Evolutionary conservation across 345 rosid genomes (phyloP), one percentile per base, ranked within the genome.

Genomic region (Conringia planisiliqua): DNA sequence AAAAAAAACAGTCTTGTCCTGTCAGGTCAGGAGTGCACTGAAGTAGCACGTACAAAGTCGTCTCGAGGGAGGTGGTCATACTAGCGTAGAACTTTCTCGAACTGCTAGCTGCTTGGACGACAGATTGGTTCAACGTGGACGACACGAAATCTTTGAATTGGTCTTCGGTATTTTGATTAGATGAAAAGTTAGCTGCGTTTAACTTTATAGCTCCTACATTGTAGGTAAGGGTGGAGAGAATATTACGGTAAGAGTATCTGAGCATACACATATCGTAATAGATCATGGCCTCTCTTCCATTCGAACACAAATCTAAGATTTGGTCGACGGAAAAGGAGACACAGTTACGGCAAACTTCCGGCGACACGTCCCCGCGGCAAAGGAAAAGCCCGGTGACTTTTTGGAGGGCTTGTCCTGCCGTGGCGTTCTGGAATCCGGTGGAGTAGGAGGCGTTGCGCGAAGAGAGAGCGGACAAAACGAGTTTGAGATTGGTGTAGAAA

Each of bases 11-110:
- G 2, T 61, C 82, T 0, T 0, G 0, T 2, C 17, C 4, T 0
- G 72, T 71, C 7, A 86, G 44, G 72, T 86, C 89, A 3, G 79
- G 86, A 4, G 80, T 82, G 74, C 92, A 88, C 86, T 88, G 85
- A 4, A n/a, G 80, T 1, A 88, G 80, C 2, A 18, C 44, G 63
- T 66, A 85, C 40, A 88, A 16, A 0, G 2, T 47, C 6, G 1
- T 32, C 35, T 59, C 30, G 2, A 27, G 32, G 39, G 20, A 43
- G 1, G 59, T 13, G 1, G 17, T 32, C 3, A 57, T 44, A 30
- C 1, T 43, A 1, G 68, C 54, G 0, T 74, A 78, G 44, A 85
- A 88, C 43, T 55, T 82, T n/a, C 68, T 82, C 1, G 51, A 14
- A 46, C 32, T 65, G 14, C 0, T 58, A 0, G 66, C 54, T 3